These are phyloP conservation scores for Vitis labrusca DNA, from an alignment of 164 flowering plant genomes.

Conservation along the genomic window DNA sequence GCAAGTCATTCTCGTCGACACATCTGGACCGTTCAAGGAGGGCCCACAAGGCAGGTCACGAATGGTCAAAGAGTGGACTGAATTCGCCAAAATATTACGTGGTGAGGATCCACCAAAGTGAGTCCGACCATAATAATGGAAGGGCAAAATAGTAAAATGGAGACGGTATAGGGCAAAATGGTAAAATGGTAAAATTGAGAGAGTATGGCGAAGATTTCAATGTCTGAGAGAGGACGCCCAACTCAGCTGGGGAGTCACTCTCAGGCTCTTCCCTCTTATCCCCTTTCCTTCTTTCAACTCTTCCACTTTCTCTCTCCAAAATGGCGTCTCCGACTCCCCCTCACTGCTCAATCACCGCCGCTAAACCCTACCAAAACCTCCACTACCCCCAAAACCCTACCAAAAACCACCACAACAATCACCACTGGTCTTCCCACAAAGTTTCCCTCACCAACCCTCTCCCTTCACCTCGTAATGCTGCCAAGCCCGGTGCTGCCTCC, in stretches of 20 bases:
- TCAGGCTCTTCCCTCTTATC: constrained; percentile 7
- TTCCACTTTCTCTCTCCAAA: background rate
- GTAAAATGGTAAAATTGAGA: no score
- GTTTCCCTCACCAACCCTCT: constrained; percentile 33
- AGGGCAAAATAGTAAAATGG: no score
- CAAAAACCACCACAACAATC: constrained; percentile 17
- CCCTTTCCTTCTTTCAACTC: background rate
- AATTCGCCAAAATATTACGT: no score
- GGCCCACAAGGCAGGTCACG: no score
- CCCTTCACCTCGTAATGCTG: constrained; percentile 26
- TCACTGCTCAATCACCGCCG: constrained; percentile 58
- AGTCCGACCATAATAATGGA: no score
- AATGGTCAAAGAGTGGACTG: no score
- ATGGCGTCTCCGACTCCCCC: constrained; percentile 80
- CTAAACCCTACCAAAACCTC: constrained; percentile 54
- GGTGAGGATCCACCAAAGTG: no score
- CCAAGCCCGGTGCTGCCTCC: constrained; percentile 11
- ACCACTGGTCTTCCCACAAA: constrained; percentile 26
- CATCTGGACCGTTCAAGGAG: no score
- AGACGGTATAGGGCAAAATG: no score
- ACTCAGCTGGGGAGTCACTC: constrained; percentile 7
- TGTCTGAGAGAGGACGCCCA: constrained; percentile 14
- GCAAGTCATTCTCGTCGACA: no score
- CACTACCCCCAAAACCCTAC: constrained; percentile 28
- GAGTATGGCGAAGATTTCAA: constrained; percentile 13